phyloP scores from a whole-genome alignment of 768 basidiomycete genomes.

The Boletus fagicola region DNA sequence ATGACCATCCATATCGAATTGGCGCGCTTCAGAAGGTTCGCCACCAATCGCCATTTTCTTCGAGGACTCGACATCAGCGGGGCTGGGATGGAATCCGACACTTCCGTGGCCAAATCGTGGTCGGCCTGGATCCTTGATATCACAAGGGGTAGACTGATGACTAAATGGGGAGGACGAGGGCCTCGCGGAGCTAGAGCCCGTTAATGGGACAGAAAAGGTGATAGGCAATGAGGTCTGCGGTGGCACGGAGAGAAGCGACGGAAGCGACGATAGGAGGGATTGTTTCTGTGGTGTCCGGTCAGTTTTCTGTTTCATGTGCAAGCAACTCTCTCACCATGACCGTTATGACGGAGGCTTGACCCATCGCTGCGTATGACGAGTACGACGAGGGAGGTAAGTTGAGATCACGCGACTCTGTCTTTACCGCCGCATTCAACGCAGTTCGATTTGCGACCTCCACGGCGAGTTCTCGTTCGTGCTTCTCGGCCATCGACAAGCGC shows the following conservation, averaged over 20 bases:
- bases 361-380: conserved; percentile 30
- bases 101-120: conserved; percentile 35
- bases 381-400: conserved; percentile 46
- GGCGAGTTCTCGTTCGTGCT: conserved; percentile 65
- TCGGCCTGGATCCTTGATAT: conserved; percentile 59
- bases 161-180: conserved; percentile 45
- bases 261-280: conserved; percentile 77
- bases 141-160: conserved; percentile 39
- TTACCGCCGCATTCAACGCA: conserved; percentile 41
- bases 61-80: conserved; percentile 34
- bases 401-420: conserved; percentile 59
- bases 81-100: conserved; percentile 49
- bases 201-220: conserved; percentile 53
- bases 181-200: conserved; percentile 35
- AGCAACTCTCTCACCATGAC: conserved; percentile 55
- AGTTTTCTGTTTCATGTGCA: conserved; percentile 7
- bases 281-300: conserved; percentile 37
- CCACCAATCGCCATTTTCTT: conserved; percentile 33
- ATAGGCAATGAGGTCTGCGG: conserved; percentile 54
- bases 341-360: conserved; percentile 62
- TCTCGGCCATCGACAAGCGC: conserved; percentile 60
- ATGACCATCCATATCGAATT: conserved; percentile 48
- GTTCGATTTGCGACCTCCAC: conserved; percentile 52
- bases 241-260: conserved; percentile 68
- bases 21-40: conserved; percentile 46